Percentiles rank a stretch among this genome's conserved stretches.
Conservation (phyloP, 495 filamentous ascomycete genomes). For the Beverwykella pulmonaria region DNA sequence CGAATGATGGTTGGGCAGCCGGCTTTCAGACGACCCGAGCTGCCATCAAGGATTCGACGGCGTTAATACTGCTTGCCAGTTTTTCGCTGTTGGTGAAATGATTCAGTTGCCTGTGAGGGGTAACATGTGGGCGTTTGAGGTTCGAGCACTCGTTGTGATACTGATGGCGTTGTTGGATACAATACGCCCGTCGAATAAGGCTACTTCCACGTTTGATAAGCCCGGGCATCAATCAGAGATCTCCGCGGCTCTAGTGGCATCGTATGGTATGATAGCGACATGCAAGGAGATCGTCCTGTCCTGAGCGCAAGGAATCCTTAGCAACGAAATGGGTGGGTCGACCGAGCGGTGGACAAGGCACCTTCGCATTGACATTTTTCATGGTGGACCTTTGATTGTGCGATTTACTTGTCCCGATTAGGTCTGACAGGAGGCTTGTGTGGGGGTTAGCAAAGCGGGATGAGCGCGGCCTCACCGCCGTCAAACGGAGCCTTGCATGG, state of each 20-base stretch:
- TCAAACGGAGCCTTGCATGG: background rate
- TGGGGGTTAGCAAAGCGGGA: background rate
- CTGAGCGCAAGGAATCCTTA: background rate
- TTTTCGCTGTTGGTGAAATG: background rate
- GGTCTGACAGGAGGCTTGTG: slow-evolving; percentile 5
- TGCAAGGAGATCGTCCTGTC: background rate
- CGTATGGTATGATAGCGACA: background rate
- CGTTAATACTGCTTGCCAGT: background rate
- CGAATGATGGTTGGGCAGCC: background rate
- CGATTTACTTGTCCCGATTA: slow-evolving; percentile 3
- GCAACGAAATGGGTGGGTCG: background rate
- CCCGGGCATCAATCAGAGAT: background rate
- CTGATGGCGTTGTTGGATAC: slow-evolving; percentile 5
- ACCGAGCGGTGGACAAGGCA: background rate
- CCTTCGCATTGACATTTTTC: background rate
- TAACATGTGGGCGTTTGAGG: background rate
- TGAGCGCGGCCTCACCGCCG: background rate
- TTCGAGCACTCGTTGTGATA: slow-evolving; percentile 6
- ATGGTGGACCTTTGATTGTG: background rate
- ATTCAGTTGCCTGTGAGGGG: background rate
- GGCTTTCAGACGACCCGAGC: background rate
- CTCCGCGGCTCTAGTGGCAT: slow-evolving; percentile 1
- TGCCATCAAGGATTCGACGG: background rate
- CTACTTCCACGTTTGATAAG: slow-evolving; percentile 2
- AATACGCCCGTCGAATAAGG: background rate